These are phyloP conservation scores for Blastocystis sp. DNA, from an alignment of 352 stramenopile species.

Conservation along the genomic window DNA sequence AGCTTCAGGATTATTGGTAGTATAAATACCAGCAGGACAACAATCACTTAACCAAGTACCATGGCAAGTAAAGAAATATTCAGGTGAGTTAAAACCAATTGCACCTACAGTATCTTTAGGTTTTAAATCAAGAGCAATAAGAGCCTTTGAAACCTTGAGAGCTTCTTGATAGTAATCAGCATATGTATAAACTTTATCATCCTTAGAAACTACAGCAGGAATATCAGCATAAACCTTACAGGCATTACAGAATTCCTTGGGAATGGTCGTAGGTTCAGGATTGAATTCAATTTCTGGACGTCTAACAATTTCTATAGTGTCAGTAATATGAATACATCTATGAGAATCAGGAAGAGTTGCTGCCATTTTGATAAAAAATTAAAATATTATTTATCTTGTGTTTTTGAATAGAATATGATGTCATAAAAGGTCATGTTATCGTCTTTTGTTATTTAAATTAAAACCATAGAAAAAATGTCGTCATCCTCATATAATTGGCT, in stretches of 20 bases:
- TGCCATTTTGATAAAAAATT: too few species aligned
- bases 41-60: constrained; percentile 69
- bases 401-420: too few species aligned
- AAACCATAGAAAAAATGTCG: too few species aligned
- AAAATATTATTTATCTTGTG: too few species aligned
- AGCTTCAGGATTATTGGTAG: constrained; percentile 65
- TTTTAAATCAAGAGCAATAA: constrained; percentile 47
- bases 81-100: constrained; percentile 66
- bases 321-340: too few species aligned
- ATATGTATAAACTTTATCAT: constrained; percentile 27
- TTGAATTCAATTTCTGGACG: constrained; percentile 8
- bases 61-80: constrained; percentile 73
- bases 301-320: constrained; percentile 25
- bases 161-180: constrained; percentile 23
- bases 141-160: background rate
- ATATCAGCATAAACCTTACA: constrained; percentile 7
- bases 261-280: constrained; percentile 16
- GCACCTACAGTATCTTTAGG: constrained; percentile 58
- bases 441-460: too few species aligned
- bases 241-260: constrained; percentile 22
- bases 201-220: constrained; percentile 11
- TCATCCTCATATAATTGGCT: too few species aligned
- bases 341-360: too few species aligned
- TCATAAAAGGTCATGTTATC: too few species aligned
- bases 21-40: constrained; percentile 78